Percentiles rank a stretch among this genome's conserved stretches.
phyloP scores from a whole-genome alignment of 2,329 filamentous ascomycete species.

The Lachnellula suecica region DNA sequence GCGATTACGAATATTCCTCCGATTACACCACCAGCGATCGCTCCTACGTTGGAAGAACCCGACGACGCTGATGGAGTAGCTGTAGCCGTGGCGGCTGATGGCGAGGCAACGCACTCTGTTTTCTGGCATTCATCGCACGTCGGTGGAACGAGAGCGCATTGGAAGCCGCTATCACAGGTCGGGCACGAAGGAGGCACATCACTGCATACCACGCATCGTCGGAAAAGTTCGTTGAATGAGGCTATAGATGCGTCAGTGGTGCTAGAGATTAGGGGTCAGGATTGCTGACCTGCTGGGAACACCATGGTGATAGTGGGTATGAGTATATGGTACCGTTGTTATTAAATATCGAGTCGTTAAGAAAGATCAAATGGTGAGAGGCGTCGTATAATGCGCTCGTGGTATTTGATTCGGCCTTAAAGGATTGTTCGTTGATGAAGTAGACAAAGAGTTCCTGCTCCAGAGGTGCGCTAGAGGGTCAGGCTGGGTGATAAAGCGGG shows the following conservation, averaged over 20 bases:
- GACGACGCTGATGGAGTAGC: slow-evolving; percentile 33
- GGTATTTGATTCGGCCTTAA: neutral
- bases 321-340: neutral
- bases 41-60: slow-evolving; percentile 66
- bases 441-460: slow-evolving; percentile 5
- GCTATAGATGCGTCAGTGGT: slow-evolving; percentile 20
- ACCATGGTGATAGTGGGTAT: slow-evolving; percentile 1
- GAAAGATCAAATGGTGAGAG: neutral
- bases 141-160: slow-evolving; percentile 58
- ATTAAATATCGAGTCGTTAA: neutral
- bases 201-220: slow-evolving; percentile 59
- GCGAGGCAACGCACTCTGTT: slow-evolving; percentile 51
- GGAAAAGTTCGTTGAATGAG: slow-evolving; percentile 43
- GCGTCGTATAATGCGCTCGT: neutral
- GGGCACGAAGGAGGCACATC: slow-evolving; percentile 54
- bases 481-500: neutral
- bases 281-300: slow-evolving; percentile 15
- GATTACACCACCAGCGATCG: slow-evolving; percentile 88
- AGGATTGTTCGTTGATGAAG: neutral
- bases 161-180: slow-evolving; percentile 51
- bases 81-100: slow-evolving; percentile 21
- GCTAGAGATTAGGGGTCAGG: neutral
- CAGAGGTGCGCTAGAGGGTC: neutral
- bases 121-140: slow-evolving; percentile 60
- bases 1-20: slow-evolving; percentile 77